phyloP scores from a whole-genome alignment of 1,139 yeast species.

The Spencermartinsiella ligniputridi region DNA sequence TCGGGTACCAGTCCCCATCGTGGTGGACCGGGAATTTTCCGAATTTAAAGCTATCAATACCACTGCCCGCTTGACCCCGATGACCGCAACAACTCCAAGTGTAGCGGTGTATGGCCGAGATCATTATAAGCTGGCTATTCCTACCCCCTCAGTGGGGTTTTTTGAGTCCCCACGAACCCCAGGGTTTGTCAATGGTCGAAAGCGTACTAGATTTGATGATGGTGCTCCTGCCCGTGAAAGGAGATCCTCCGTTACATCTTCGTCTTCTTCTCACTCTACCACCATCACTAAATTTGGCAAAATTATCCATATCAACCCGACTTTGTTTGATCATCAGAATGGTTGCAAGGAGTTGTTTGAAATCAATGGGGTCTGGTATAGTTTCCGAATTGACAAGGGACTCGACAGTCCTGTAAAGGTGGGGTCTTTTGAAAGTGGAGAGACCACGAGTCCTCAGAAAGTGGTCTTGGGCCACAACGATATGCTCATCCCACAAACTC shows the following conservation, averaged over 20 bases:
- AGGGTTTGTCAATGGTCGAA: background rate
- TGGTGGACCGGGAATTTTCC: constrained; percentile 1
- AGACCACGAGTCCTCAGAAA: background rate
- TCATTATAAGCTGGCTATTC: constrained; percentile 2
- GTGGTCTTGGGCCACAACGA: background rate
- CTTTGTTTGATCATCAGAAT: background rate
- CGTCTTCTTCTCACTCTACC: background rate
- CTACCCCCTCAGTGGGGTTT: constrained; percentile 4
- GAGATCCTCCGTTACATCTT: background rate
- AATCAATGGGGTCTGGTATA: background rate
- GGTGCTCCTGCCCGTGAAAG: too few species aligned
- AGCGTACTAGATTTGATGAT: background rate
- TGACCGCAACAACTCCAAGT: constrained; percentile 23
- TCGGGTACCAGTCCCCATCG: background rate
- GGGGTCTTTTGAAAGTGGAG: background rate
- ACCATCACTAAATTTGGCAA: background rate
- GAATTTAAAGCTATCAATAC: background rate
- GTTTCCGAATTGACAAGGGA: background rate
- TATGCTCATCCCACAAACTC: background rate
- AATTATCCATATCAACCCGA: background rate
- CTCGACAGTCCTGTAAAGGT: background rate
- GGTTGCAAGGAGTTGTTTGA: background rate
- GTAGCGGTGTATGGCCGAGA: constrained; percentile 17
- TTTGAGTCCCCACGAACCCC: constrained; percentile 5
- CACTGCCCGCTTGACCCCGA: constrained; percentile 13